phyloP scores from a whole-genome alignment of 768 basidiomycete genomes.

The Nevesoporus exiguus region DNA sequence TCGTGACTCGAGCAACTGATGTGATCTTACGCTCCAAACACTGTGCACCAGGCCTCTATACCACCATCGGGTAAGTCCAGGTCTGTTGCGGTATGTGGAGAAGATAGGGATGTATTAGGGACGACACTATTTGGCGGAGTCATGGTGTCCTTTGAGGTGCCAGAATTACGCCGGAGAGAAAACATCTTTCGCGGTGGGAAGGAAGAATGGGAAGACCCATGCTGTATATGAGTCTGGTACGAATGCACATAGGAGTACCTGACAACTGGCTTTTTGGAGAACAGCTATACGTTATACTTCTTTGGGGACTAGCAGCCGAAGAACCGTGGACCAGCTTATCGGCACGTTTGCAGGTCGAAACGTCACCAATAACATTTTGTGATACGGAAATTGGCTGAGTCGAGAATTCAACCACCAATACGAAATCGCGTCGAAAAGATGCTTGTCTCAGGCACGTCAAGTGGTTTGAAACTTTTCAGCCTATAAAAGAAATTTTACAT shows the following conservation, averaged over 20 bases:
- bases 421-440: background rate
- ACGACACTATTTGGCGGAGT: background rate
- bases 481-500: conserved; percentile 1
- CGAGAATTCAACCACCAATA: background rate
- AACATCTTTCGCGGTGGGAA: background rate
- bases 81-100: background rate
- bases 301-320: background rate
- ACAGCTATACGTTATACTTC: background rate
- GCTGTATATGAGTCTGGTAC: background rate
- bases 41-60: conserved; percentile 25
- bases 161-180: background rate
- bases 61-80: conserved; percentile 16
- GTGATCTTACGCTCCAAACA: conserved; percentile 22
- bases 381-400: background rate
- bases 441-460: background rate
- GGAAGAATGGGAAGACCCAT: background rate
- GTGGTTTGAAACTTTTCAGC: background rate
- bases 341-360: background rate
- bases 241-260: background rate
- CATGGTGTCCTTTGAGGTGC: background rate
- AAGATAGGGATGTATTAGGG: background rate
- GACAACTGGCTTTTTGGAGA: no score
- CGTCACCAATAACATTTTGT: background rate
- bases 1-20: background rate
- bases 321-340: background rate